Base-by-base conservation (phyloP, 2,329 filamentous ascomycete genomes). In the Pyrenophora teres region DNA sequence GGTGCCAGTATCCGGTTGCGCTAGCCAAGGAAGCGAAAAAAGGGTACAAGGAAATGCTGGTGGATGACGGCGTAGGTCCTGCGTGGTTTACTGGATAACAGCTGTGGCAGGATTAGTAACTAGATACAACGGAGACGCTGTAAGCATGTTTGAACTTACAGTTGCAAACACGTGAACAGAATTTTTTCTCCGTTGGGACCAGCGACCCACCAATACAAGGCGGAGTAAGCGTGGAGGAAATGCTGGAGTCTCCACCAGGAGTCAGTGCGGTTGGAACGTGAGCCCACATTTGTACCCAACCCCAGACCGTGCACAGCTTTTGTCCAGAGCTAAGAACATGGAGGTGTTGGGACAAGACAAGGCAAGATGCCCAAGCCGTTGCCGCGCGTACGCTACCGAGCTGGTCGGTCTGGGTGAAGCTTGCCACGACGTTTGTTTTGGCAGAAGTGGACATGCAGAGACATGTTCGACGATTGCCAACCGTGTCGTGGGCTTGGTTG, bases 331-430 rank as follows among this genome's bases (percentile, higher is more conserved):
- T 30, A 19, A 49, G 19, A 21, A 18, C 33, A 40, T 49, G 50
- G 49, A 33, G 30, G 30, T 49, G 39, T 52, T 52, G 44, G 50
- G 50, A 49, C 21, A 52, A 52, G 50, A 38, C 25, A 21, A 48
- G 33, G 25, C 50, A 52, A 52, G 50, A 33, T 43, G 43, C 38
- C 38, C 44, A 48, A 42, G 43, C 45, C 38, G 38, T 48, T 38
- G 49, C 49, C 43, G 49, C 49, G 49, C 49, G 32, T 32, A 25
- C 49, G 49, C 49, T 37, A 51, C 39, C n/a, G 32, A 32, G 27
- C 37, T 32, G 12, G 49, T 4, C 32, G 21, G 49, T 46, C 43
- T 49, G 13, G 44, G 39, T 27, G 30, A 49, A 35, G 27, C 45
- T 43, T 40, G 35, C 45, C 35, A 19, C 30, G 21, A 44, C 36